Evolutionary conservation across 2,329 filamentous ascomycete genomes (phyloP).

Genomic region (Xylaria hypoxylon): DNA sequence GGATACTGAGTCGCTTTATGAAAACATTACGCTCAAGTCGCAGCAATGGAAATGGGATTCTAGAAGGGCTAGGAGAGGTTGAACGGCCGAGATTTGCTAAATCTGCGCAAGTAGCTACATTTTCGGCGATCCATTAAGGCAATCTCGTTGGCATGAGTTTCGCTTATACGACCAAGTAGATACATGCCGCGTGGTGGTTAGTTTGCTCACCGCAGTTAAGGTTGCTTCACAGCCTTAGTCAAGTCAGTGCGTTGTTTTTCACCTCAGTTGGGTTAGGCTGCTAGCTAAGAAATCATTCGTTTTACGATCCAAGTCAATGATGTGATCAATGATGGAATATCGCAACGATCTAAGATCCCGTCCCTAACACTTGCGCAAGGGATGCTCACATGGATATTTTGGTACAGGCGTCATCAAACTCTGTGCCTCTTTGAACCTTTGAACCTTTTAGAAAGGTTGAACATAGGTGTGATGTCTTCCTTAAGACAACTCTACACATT

Average conservation of each 20-base stretch:
- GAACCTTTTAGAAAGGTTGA: neutral
- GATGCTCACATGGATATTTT: neutral
- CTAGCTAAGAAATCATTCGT: conserved; percentile 31
- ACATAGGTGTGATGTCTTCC: neutral
- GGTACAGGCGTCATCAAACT: neutral
- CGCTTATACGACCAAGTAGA: conserved; percentile 13
- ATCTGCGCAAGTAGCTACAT: conserved; percentile 21
- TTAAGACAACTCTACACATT: neutral
- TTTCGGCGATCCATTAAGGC: neutral
- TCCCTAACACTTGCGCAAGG: neutral
- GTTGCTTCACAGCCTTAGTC: conserved; percentile 15
- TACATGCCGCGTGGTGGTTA: conserved; percentile 4
- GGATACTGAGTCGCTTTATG: conserved; percentile 21
- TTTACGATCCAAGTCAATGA: conserved; percentile 14
- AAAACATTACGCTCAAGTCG: conserved; percentile 14
- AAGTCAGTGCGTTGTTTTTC: conserved; percentile 32
- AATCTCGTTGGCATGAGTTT: conserved; percentile 8
- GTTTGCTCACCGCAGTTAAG: conserved; percentile 5
- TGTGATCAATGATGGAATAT: conserved; percentile 12
- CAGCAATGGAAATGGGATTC: conserved; percentile 12
- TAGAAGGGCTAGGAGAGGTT: neutral
- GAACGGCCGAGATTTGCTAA: conserved; percentile 7
- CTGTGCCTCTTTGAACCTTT: neutral
- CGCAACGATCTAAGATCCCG: neutral
- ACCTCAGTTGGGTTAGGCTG: conserved; percentile 17